phyloP scores from a whole-genome alignment of 2,329 filamentous ascomycete species.

The Nothophoma quercina region DNA sequence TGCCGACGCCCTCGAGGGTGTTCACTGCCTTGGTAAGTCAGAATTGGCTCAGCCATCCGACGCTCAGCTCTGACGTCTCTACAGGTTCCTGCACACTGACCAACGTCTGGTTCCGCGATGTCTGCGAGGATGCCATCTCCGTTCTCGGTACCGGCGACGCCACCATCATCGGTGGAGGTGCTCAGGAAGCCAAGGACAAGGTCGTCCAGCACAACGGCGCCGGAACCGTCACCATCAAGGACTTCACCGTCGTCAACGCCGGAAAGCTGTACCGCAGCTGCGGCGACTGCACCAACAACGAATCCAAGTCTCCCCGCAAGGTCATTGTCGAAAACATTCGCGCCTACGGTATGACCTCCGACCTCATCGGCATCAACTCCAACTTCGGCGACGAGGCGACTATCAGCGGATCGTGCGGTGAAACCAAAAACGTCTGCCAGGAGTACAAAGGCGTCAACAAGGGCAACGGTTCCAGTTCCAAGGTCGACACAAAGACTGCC shows the following conservation, averaged over 20 bases:
- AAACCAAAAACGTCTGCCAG: slow-evolving; percentile 28
- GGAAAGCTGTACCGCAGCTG: slow-evolving; percentile 61
- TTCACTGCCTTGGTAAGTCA: slow-evolving; percentile 58
- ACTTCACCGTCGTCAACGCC: slow-evolving; percentile 55
- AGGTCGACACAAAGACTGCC: slow-evolving; percentile 22
- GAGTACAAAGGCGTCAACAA: slow-evolving; percentile 37
- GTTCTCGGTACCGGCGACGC: slow-evolving; percentile 37
- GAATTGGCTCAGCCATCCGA: not conserved
- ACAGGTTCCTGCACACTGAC: slow-evolving; percentile 56
- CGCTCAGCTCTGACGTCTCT: not conserved
- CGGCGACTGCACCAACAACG: slow-evolving; percentile 55
- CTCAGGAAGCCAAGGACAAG: slow-evolving; percentile 44
- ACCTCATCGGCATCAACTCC: slow-evolving; percentile 56
- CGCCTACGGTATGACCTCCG: slow-evolving; percentile 50
- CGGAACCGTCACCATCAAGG: slow-evolving; percentile 36
- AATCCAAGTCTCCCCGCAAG: slow-evolving; percentile 51
- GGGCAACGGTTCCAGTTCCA: slow-evolving; percentile 23
- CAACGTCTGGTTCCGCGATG: slow-evolving; percentile 37
- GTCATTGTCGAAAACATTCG: slow-evolving; percentile 52
- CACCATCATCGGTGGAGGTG: slow-evolving; percentile 48
- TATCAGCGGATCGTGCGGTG: slow-evolving; percentile 51
- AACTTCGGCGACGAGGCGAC: slow-evolving; percentile 58
- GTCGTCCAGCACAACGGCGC: slow-evolving; percentile 48
- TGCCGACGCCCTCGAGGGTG: slow-evolving; percentile 58
- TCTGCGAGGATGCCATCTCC: slow-evolving; percentile 47